Evolutionary conservation across 805 yeast genomes (phyloP).

Genomic region (Lipomyces kockii): DNA sequence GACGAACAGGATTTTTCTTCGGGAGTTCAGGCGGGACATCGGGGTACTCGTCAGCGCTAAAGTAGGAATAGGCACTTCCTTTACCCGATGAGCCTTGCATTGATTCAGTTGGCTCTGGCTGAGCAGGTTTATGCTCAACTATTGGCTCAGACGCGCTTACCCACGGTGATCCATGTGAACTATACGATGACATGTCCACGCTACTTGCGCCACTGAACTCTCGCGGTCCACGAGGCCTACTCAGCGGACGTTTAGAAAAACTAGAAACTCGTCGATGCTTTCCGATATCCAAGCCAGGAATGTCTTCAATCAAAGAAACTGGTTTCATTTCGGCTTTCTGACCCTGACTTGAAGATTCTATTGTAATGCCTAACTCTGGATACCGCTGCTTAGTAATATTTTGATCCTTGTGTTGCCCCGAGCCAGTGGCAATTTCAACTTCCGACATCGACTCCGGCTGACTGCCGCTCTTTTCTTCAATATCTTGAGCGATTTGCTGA

Average conservation of each 20-base stretch:
- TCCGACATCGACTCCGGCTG: background rate
- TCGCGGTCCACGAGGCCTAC: constrained; percentile 34
- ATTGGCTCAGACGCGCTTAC: background rate
- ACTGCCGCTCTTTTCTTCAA: background rate
- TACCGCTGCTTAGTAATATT: background rate
- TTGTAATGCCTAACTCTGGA: background rate
- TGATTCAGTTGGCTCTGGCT: background rate
- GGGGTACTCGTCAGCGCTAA: background rate
- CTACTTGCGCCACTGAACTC: constrained; percentile 20
- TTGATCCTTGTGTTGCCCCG: background rate
- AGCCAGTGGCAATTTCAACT: background rate
- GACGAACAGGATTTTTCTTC: background rate
- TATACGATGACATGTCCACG: background rate
- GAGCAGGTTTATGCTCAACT: background rate
- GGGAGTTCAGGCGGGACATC: background rate
- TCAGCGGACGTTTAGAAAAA: constrained; percentile 9
- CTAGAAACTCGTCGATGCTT: constrained; percentile 24
- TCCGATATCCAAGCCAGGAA: constrained; percentile 7
- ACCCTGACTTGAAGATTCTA: background rate
- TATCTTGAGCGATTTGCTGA: constrained; percentile 8
- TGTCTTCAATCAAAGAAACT: background rate
- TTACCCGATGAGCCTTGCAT: background rate
- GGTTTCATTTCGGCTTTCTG: constrained; percentile 6
- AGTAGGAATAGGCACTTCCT: background rate
- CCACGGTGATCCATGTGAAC: background rate